Evolutionary conservation across 495 filamentous ascomycete species (phyloP), one percentile per base, ranked within the genome.

Genomic region (Neurospora sp.): DNA sequence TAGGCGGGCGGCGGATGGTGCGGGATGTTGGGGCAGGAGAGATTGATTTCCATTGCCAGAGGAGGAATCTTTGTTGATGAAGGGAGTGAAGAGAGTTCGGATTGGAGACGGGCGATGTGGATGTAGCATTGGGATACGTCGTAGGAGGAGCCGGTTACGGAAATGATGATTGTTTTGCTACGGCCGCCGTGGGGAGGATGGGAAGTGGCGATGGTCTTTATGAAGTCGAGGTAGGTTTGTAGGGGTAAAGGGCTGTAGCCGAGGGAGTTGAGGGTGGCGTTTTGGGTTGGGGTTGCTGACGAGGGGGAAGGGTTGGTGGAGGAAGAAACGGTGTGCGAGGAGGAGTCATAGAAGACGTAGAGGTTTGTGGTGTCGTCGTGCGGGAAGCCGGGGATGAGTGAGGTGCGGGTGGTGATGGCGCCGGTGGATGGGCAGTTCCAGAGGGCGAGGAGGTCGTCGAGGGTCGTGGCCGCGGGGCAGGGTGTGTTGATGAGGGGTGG

Each of bases 11-110:
- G 91, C 0, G 91, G 91, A 39, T 85, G 85, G 59, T 82, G 77
- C 18, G 85, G 84, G 72, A 93, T 93, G 80, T 93, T 93, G 0
- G 91, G 91, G 76, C 91, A 93, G 75, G 86, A 89, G 62, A 93
- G 87, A 77, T 93, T 93, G 73, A 93, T 82, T 77, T 93, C 91
- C 81, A 92, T 85, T 20, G 86, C 85, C 5, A 92, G 77, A 2
- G 81, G 77, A 41, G 81, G 77, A 41, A 87, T 48, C 2, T 66
- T 69, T 12, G 39, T 12, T 39, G 39, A 4, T 39, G 39, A 39
- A 16, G 41, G 14, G 14, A 42, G 11, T n/a, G 42, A n/a, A 11
- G 8, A 54, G 0, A 9, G 12, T 39, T 48, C 20, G 0, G 71
- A 5, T 37, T 72, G 39, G 69, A 76, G 31, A 44, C 46, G 75